Evolutionary conservation across 345 rosid genomes (phyloP).

Genomic region (Dovyalis caffra): DNA sequence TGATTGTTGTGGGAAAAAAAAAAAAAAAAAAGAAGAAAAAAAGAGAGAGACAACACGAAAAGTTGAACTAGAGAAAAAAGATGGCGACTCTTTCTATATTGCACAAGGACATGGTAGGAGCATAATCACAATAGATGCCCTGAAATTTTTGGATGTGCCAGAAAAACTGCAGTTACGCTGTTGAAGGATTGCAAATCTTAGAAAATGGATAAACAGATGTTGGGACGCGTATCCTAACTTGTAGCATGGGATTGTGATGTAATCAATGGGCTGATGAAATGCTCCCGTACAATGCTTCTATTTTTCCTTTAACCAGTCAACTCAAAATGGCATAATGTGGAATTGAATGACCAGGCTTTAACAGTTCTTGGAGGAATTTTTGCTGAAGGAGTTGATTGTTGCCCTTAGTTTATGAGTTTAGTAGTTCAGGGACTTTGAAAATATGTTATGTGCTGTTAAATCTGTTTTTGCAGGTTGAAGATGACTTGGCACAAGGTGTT

Average conservation of each 20-base stretch:
- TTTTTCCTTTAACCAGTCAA: not conserved
- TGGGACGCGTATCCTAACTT: not conserved
- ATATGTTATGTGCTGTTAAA: not conserved
- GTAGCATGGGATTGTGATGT: not conserved
- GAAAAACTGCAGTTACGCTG: not conserved
- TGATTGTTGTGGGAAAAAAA: not conserved
- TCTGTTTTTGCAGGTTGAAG: slow-evolving; percentile 54
- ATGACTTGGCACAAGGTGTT: slow-evolving; percentile 73
- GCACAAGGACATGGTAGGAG: not conserved
- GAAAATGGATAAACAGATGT: not conserved
- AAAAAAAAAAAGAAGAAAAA: not conserved
- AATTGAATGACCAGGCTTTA: not conserved
- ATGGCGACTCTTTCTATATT: not conserved
- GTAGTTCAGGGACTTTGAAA: not conserved
- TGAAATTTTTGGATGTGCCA: not conserved
- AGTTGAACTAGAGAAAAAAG: not conserved
- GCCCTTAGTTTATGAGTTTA: not conserved
- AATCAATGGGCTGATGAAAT: not conserved
- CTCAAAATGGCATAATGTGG: not conserved
- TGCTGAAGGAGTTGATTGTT: not conserved
- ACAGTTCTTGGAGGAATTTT: not conserved
- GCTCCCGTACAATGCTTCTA: not conserved
- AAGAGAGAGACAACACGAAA: not conserved
- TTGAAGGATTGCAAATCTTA: not conserved
- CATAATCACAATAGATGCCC: not conserved